These are phyloP conservation scores for Dalbergia oliveri DNA, from an alignment of 306 rosid genomes.

Conservation along the genomic window DNA sequence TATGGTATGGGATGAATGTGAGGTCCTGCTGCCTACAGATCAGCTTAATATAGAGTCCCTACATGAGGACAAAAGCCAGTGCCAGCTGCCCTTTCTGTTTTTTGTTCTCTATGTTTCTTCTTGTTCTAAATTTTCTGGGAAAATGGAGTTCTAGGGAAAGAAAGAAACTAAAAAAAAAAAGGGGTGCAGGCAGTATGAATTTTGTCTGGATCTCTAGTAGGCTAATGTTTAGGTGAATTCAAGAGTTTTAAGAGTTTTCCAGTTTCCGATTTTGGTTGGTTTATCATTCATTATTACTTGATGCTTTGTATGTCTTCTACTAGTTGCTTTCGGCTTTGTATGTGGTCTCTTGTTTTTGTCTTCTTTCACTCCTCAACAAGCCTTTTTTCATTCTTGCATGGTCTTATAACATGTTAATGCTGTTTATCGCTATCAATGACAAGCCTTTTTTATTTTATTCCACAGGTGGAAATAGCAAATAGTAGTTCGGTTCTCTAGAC, in stretches of 20 bases:
- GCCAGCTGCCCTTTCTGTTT: constrained; percentile 36
- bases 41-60: constrained; percentile 22
- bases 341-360: neutral
- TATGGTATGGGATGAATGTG: neutral
- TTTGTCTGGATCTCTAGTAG: constrained; percentile 52
- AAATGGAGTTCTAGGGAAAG: neutral
- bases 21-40: constrained; percentile 23
- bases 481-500: too few relatives aligned
- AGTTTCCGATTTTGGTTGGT: constrained; percentile 13
- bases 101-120: constrained; percentile 36
- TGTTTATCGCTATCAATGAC: neutral
- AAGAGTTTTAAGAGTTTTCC: constrained; percentile 15
- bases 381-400: neutral
- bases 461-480: too few relatives aligned
- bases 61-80: constrained; percentile 38
- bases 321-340: neutral
- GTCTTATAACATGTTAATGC: neutral
- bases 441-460: too few relatives aligned
- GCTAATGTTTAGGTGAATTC: constrained; percentile 29
- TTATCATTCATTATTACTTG: neutral
- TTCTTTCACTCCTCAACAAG: neutral
- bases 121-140: constrained; percentile 3
- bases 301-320: neutral
- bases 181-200: constrained; percentile 50
- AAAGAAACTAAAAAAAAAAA: neutral